Evolutionary conservation across 1,139 yeast species (phyloP).

Genomic region (Lodderomyces margitis): DNA sequence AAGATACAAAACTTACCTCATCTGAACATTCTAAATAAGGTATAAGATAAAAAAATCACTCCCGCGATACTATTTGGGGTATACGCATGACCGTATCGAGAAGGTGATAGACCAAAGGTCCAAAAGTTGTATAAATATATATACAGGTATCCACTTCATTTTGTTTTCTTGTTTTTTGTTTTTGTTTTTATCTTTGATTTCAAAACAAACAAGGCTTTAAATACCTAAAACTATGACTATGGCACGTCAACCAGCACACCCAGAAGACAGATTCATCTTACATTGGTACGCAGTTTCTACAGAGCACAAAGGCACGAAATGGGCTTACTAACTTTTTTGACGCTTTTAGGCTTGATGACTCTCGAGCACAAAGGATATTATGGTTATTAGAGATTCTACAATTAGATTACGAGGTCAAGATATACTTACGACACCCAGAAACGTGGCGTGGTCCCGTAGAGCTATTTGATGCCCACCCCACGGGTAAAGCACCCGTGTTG

Average conservation of each 20-base stretch:
- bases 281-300: slow-evolving; percentile 35
- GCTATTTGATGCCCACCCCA: slow-evolving; percentile 51
- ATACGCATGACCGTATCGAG: background rate
- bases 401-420: slow-evolving; percentile 49
- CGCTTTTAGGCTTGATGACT: slow-evolving; percentile 42
- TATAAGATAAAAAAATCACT: too few relatives aligned
- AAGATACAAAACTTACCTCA: background rate
- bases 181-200: background rate
- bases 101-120: background rate
- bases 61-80: too few relatives aligned
- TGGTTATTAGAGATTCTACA: slow-evolving; percentile 56
- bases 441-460: slow-evolving; percentile 46
- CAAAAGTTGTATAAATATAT: background rate
- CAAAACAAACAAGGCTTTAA: background rate
- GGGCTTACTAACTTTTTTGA: slow-evolving; percentile 6
- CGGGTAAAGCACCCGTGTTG: slow-evolving; percentile 56
- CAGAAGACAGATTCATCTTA: slow-evolving; percentile 25
- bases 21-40: background rate
- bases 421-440: slow-evolving; percentile 46
- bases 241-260: slow-evolving; percentile 6
- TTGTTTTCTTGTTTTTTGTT: background rate
- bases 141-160: background rate
- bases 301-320: background rate
- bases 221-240: slow-evolving; percentile 5
- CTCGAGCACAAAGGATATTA: slow-evolving; percentile 52